Evolutionary conservation across 495 filamentous ascomycete genomes (phyloP).

Genomic region (Daldinia loculata): DNA sequence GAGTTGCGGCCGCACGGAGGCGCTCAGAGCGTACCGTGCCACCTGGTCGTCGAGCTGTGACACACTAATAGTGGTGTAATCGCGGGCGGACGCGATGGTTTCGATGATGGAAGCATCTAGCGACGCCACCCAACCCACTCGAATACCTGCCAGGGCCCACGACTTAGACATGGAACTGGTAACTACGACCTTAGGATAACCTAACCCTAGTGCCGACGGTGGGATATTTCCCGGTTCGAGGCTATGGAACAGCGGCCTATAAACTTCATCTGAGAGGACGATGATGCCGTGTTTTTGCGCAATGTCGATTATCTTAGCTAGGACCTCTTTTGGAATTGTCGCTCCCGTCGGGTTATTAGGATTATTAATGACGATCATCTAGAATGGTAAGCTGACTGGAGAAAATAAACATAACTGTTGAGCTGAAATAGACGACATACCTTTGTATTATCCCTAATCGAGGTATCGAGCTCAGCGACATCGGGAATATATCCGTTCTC

Average conservation of each 20-base stretch:
- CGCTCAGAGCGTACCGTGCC: conserved; percentile 75
- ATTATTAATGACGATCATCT: conserved; percentile 71
- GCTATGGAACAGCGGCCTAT: conserved; percentile 85
- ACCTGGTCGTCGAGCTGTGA: conserved; percentile 83
- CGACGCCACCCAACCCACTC: conserved; percentile 84
- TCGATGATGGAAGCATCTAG: conserved; percentile 70
- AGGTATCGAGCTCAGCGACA: conserved; percentile 67
- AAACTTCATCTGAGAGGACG: conserved; percentile 84
- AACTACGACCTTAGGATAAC: conserved; percentile 73
- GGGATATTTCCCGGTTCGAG: conserved; percentile 65
- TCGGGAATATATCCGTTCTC: conserved; percentile 73
- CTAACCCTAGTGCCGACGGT: conserved; percentile 73
- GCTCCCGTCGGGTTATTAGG: conserved; percentile 90
- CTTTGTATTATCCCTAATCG: conserved; percentile 81
- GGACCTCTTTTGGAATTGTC: conserved; percentile 66
- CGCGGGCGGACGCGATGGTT: conserved; percentile 68
- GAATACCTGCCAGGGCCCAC: conserved; percentile 83
- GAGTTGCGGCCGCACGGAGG: conserved; percentile 69
- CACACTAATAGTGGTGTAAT: conserved; percentile 90
- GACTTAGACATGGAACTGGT: conserved; percentile 90
- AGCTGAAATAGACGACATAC: conserved; percentile 24
- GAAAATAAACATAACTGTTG: too few relatives aligned
- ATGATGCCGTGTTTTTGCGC: conserved; percentile 70
- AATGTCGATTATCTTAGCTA: conserved; percentile 70
- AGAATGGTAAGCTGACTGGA: background rate